A percentile compares a stretch with the other conserved stretches of the same genome.
These are phyloP conservation scores for Vishniacozyma victoriae DNA, from an alignment of 768 basidiomycete species.

Conservation along the genomic window DNA sequence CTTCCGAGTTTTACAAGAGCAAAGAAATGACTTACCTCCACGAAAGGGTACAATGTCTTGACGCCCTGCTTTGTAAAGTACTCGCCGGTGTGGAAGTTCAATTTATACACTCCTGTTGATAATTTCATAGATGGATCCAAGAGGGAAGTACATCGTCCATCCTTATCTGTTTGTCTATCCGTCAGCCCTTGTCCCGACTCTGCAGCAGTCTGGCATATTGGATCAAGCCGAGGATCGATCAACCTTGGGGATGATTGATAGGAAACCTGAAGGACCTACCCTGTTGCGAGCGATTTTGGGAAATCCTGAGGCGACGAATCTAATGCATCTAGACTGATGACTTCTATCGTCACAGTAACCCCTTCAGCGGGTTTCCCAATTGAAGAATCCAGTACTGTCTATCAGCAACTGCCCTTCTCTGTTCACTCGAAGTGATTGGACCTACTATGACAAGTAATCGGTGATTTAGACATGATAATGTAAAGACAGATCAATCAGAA, in stretches of 20 bases:
- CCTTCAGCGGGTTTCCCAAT: conserved; percentile 72
- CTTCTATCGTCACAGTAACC: conserved; percentile 61
- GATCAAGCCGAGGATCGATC: background rate
- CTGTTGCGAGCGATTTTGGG: conserved; percentile 7
- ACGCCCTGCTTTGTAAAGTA: conserved; percentile 66
- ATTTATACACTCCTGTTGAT: conserved; percentile 66
- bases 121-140: conserved; percentile 56
- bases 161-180: conserved; percentile 69
- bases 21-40: conserved; percentile 59
- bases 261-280: conserved; percentile 1
- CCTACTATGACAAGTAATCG: conserved; percentile 86
- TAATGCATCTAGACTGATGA: conserved; percentile 34
- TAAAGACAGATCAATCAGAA: too few species aligned
- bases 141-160: conserved; percentile 77
- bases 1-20: too few species aligned
- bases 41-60: conserved; percentile 80
- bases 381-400: conserved; percentile 75
- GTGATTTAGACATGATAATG: conserved; percentile 55
- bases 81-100: conserved; percentile 73
- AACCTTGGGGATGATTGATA: too few species aligned
- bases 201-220: background rate
- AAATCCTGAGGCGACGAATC: conserved; percentile 8
- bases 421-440: background rate
- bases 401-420: background rate
- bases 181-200: too few species aligned